Conservation (phyloP, 345 rosid genomes). For the Raphanus sativus region DNA sequence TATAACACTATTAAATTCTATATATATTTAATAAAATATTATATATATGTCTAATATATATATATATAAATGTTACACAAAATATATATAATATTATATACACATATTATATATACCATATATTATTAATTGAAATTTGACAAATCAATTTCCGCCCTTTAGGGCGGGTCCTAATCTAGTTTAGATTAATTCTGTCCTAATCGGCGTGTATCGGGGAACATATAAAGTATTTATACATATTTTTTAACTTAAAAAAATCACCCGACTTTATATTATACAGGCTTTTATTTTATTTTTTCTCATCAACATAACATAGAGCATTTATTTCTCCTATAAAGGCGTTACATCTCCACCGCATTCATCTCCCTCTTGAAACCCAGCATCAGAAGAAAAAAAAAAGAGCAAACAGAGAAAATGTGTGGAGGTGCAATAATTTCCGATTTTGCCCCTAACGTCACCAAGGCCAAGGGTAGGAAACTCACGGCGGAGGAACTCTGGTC, state of each 20-base stretch:
- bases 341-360: not conserved
- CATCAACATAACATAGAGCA: not conserved
- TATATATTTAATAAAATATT: no score
- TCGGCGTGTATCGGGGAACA: slow-evolving; percentile 25
- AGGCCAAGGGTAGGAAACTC: slow-evolving; percentile 46
- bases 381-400: not conserved
- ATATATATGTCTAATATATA: no score
- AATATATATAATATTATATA: no score
- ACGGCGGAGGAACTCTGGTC: slow-evolving; percentile 66
- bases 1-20: no score
- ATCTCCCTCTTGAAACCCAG: slow-evolving; percentile 8
- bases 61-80: no score
- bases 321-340: slow-evolving; percentile 26
- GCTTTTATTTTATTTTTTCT: not conserved
- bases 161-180: no score
- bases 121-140: no score
- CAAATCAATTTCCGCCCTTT: no score
- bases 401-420: slow-evolving; percentile 55
- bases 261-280: slow-evolving; percentile 9
- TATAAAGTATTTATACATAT: not conserved
- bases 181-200: slow-evolving; percentile 14
- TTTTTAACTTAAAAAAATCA: not conserved
- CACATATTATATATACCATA: no score
- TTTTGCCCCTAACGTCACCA: slow-evolving; percentile 36
- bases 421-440: slow-evolving; percentile 74